Percentiles rank a stretch among this genome's conserved stretches.
Evolutionary conservation across 2,329 filamentous ascomycete species (phyloP).

Genomic region (Sclerotiophoma versabilis): DNA sequence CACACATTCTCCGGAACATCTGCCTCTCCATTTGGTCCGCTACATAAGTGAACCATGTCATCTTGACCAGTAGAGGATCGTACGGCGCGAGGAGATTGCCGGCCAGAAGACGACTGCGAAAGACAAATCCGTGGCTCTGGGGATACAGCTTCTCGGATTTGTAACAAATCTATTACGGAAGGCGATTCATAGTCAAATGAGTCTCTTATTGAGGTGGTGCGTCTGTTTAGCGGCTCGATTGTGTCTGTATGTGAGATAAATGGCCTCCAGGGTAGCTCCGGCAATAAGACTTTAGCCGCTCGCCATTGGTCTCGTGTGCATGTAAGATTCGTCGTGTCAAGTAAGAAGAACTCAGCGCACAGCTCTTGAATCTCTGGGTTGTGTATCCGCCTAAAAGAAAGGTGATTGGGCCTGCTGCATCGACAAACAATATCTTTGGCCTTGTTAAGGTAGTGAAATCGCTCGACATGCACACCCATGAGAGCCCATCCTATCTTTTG

Average conservation of each 20-base stretch:
- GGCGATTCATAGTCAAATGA: not conserved
- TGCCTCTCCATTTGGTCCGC: not conserved
- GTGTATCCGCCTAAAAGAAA: conserved; percentile 1
- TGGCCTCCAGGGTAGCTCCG: not conserved
- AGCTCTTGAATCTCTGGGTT: conserved; percentile 23
- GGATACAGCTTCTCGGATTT: not conserved
- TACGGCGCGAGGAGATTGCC: not conserved
- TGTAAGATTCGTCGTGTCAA: not conserved
- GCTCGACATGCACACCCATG: not conserved
- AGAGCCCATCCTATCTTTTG: not conserved
- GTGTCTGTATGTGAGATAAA: too few relatives aligned
- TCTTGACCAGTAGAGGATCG: not conserved
- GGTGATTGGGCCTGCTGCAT: conserved; percentile 9
- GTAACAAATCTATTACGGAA: not conserved
- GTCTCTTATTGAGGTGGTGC: not conserved
- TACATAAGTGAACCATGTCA: not conserved
- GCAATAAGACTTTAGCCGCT: not conserved
- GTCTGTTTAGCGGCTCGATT: too few relatives aligned
- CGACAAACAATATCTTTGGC: conserved; percentile 25
- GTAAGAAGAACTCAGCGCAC: conserved; percentile 24
- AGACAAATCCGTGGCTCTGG: not conserved
- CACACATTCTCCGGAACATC: conserved; percentile 26
- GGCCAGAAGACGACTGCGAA: not conserved
- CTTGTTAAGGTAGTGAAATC: conserved; percentile 24
- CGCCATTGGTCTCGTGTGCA: conserved; percentile 25